Conservation (phyloP, 176 grass and related monocot genomes). For the Olyra latifolia region DNA sequence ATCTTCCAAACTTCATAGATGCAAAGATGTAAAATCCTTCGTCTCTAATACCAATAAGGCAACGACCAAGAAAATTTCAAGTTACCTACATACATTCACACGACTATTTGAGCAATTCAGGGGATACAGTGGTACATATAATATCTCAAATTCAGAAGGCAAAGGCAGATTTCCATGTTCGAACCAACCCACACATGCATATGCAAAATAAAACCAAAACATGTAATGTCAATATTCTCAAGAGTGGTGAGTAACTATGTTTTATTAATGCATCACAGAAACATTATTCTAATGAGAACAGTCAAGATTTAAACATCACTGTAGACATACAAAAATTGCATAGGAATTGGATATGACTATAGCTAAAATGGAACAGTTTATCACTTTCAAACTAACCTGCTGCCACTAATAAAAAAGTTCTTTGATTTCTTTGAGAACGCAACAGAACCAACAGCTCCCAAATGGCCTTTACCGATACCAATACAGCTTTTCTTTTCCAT, state of each 20-base stretch:
- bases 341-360: neutral
- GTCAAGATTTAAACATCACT: neutral
- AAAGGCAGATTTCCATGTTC: neutral
- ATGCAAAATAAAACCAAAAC: constrained; percentile 1
- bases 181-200: neutral
- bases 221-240: neutral
- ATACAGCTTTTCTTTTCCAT: constrained; percentile 72
- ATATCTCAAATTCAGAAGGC: neutral
- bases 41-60: neutral
- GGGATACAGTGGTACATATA: neutral
- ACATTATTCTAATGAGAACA: neutral
- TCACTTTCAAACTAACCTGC: constrained; percentile 62
- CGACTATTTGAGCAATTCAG: neutral
- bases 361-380: neutral
- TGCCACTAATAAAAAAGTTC: constrained; percentile 87
- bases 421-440: constrained; percentile 87
- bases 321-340: neutral
- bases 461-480: constrained; percentile 81
- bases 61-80: neutral
- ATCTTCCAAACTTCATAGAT: neutral
- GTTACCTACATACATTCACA: neutral
- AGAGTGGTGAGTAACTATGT: neutral
- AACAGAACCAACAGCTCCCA: constrained; percentile 86
- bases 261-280: neutral
- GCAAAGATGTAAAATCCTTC: neutral